Percentiles rank a stretch among this genome's conserved stretches.
These are phyloP conservation scores for Astrothelium macrocarpum DNA, from an alignment of 495 filamentous ascomycete species.

Conservation along the genomic window DNA sequence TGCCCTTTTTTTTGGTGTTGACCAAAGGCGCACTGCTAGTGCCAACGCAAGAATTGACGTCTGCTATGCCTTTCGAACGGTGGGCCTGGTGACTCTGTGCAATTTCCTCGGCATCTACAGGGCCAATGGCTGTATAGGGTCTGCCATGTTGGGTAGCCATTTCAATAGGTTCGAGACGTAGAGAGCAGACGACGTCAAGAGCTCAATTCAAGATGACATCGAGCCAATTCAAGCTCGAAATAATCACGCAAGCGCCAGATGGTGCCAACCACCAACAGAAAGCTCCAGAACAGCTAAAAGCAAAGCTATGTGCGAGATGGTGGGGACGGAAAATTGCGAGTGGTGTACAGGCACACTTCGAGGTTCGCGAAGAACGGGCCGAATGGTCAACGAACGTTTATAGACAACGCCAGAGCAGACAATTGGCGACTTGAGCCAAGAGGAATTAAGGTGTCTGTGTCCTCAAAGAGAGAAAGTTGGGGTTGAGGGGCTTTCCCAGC, in stretches of 20 bases:
- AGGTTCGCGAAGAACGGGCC: background rate
- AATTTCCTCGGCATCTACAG: background rate
- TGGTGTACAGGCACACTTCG: background rate
- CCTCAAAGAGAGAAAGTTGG: constrained; percentile 1
- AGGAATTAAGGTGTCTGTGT: background rate
- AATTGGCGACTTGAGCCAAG: background rate
- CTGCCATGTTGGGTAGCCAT: background rate
- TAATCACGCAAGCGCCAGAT: background rate
- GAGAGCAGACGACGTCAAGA: background rate
- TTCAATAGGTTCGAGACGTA: background rate
- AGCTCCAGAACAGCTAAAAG: background rate
- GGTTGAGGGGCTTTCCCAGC: background rate
- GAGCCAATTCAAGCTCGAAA: background rate
- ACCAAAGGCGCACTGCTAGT: background rate
- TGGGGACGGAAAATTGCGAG: background rate
- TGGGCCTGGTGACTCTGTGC: background rate
- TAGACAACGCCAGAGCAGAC: background rate
- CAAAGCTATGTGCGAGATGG: background rate
- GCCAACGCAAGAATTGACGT: background rate
- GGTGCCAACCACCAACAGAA: background rate
- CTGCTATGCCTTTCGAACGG: background rate
- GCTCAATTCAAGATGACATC: background rate
- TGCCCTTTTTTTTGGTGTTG: background rate
- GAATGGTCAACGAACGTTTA: background rate
- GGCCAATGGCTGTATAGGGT: background rate